phyloP scores from a whole-genome alignment of 371 early-diverging fungal genomes.

The Dichotomocladium elegans region DNA sequence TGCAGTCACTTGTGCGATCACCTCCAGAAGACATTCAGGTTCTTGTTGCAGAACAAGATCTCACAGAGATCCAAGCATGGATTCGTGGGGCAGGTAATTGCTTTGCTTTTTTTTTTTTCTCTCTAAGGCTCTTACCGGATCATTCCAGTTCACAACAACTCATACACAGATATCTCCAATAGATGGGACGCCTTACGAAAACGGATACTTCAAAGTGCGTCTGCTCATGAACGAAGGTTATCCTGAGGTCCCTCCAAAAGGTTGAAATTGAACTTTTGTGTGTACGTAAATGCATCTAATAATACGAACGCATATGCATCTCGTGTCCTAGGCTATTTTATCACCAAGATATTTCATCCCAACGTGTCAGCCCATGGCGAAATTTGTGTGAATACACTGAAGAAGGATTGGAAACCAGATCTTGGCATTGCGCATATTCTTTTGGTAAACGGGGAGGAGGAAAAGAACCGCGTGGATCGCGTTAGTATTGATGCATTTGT shows the following conservation, averaged over 20 bases:
- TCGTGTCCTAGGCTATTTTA: constrained; percentile 54
- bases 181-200: constrained; percentile 78
- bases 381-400: constrained; percentile 90
- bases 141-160: too few relatives aligned
- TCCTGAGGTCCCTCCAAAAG: constrained; percentile 76
- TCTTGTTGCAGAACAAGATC: constrained; percentile 61
- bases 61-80: constrained; percentile 79
- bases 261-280: constrained; percentile 16
- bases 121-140: too few relatives aligned
- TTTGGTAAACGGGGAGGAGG: constrained; percentile 45
- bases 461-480: neutral
- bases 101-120: too few relatives aligned
- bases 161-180: too few relatives aligned
- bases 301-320: neutral
- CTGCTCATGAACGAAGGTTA: constrained; percentile 62
- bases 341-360: constrained; percentile 92
- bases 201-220: constrained; percentile 68
- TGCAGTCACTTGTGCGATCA: constrained; percentile 44
- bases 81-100: constrained; percentile 82
- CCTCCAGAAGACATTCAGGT: constrained; percentile 82
- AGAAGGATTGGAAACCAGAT: constrained; percentile 88
- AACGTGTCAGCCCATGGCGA: constrained; percentile 85
- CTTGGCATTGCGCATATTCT: constrained; percentile 79
- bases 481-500: neutral
- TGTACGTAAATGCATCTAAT: neutral